Conservation (phyloP, 1,139 yeast species). For the Pichia sp. region DNA sequence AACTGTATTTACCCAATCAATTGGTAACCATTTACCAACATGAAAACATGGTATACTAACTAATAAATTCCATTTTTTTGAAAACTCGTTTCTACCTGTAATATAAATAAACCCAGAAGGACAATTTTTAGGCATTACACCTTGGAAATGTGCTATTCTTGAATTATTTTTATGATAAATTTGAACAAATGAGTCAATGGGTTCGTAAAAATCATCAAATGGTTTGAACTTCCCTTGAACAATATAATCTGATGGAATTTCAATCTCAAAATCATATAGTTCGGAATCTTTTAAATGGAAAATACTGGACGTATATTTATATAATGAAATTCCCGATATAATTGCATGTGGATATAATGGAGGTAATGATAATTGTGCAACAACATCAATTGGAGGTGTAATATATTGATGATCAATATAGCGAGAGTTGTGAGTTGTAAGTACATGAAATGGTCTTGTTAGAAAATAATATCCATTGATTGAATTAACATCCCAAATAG, state of each 20-base stretch:
- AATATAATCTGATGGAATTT: slow-evolving; percentile 65
- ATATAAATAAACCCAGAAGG: slow-evolving; percentile 68
- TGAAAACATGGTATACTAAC: slow-evolving; percentile 76
- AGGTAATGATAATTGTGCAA: slow-evolving; percentile 75
- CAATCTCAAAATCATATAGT: slow-evolving; percentile 68
- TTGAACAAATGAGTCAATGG: slow-evolving; percentile 61
- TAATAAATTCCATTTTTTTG: slow-evolving; percentile 63
- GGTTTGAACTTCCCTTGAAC: slow-evolving; percentile 50
- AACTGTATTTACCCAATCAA: slow-evolving; percentile 56
- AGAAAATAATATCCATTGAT: slow-evolving; percentile 55
- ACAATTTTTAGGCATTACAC: slow-evolving; percentile 63
- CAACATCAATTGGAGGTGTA: slow-evolving; percentile 74
- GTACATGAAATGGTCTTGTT: slow-evolving; percentile 63
- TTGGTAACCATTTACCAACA: slow-evolving; percentile 53
- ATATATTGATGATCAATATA: slow-evolving; percentile 77
- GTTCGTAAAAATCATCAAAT: slow-evolving; percentile 31
- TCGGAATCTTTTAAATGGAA: slow-evolving; percentile 70
- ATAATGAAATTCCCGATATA: slow-evolving; percentile 48
- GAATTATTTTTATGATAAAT: slow-evolving; percentile 60
- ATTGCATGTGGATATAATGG: slow-evolving; percentile 78
- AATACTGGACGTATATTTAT: slow-evolving; percentile 71
- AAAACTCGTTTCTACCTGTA: slow-evolving; percentile 58
- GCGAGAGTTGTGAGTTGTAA: slow-evolving; percentile 83
- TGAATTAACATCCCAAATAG: slow-evolving; percentile 13
- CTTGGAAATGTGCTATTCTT: slow-evolving; percentile 72